Conservation (phyloP, 371 early-diverging fungal species). For the Zancudomyces culisetae region DNA sequence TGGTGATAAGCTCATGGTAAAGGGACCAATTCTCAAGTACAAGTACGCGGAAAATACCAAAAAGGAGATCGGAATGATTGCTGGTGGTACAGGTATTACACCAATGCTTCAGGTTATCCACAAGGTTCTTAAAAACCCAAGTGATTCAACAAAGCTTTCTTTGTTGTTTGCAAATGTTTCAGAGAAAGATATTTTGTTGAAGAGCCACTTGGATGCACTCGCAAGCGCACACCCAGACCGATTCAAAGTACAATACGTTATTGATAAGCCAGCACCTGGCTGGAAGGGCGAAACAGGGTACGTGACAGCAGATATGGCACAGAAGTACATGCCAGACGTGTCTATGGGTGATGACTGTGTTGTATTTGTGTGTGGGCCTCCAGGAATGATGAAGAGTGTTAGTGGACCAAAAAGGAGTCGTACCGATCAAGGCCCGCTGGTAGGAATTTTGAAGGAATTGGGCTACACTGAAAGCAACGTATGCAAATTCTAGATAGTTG, state of each 20-base stretch:
- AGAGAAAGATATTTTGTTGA: slow-evolving; percentile 68
- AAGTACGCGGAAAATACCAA: slow-evolving; percentile 51
- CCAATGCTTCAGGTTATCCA: slow-evolving; percentile 73
- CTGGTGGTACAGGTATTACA: slow-evolving; percentile 88
- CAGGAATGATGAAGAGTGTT: slow-evolving; percentile 51
- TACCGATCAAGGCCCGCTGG: slow-evolving; percentile 63
- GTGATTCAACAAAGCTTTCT: slow-evolving; percentile 63
- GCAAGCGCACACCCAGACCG: slow-evolving; percentile 50
- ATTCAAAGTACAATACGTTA: slow-evolving; percentile 54
- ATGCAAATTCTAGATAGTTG: slow-evolving; percentile 83
- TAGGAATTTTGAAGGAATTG: slow-evolving; percentile 62
- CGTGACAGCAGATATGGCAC: slow-evolving; percentile 42
- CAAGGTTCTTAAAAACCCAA: slow-evolving; percentile 43
- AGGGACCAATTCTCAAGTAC: slow-evolving; percentile 82
- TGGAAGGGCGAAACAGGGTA: slow-evolving; percentile 54
- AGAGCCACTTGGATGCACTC: slow-evolving; percentile 51
- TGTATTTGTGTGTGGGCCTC: slow-evolving; percentile 83
- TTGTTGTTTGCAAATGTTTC: slow-evolving; percentile 76
- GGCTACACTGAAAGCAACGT: slow-evolving; percentile 61
- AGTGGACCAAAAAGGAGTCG: slow-evolving; percentile 72
- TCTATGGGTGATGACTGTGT: slow-evolving; percentile 22
- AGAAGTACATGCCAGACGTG: slow-evolving; percentile 35
- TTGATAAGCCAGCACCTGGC: slow-evolving; percentile 45
- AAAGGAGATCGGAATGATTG: slow-evolving; percentile 62
- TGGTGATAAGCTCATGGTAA: slow-evolving; percentile 68